These are phyloP conservation scores for Botryotinia narcissicola DNA, from an alignment of 2,329 filamentous ascomycete genomes.

Conservation along the genomic window DNA sequence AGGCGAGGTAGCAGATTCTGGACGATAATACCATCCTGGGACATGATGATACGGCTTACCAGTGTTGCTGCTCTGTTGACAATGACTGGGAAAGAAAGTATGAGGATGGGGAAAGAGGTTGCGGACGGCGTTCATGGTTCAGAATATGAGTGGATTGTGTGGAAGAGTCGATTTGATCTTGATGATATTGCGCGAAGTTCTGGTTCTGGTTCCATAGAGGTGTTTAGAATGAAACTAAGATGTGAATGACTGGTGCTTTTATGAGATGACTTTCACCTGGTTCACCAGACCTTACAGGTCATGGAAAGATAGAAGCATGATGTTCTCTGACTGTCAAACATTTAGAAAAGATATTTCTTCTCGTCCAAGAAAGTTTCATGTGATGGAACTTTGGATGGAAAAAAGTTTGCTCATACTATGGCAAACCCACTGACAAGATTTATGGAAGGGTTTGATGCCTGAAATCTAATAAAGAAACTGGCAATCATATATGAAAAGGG, in stretches of 20 bases:
- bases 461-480: background rate
- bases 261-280: background rate
- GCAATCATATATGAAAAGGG: background rate
- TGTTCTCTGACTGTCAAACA: background rate
- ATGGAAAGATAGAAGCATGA: background rate
- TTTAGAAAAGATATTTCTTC: accelerated
- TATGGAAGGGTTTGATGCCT: background rate
- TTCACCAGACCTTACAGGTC: too few species aligned
- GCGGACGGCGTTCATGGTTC: background rate
- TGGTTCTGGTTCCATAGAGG: background rate
- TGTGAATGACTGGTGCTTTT: background rate
- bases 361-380: background rate
- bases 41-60: background rate
- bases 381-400: background rate
- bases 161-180: background rate
- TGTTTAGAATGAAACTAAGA: background rate
- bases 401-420: background rate
- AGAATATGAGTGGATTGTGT: too few species aligned
- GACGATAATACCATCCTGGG: background rate
- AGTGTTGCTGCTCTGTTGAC: background rate
- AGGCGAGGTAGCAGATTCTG: background rate
- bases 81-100: background rate
- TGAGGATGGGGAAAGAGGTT: background rate
- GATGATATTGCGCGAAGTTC: background rate
- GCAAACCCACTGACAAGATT: background rate